Percentiles rank a stretch among this genome's conserved stretches.
phyloP scores from a whole-genome alignment of 257 asterid genomes.

The Nyctanthes arbortristis region DNA sequence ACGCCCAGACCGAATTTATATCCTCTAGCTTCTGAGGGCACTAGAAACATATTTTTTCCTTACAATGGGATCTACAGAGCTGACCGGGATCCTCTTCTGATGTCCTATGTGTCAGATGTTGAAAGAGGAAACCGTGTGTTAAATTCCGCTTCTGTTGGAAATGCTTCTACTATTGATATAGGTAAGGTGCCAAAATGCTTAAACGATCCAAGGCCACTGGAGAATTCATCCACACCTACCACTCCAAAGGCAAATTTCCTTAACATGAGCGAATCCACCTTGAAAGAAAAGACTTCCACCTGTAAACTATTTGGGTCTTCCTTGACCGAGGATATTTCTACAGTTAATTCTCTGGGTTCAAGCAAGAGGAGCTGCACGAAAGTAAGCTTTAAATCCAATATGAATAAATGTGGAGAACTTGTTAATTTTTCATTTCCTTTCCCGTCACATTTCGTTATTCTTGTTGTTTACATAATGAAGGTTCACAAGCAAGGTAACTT shows the following conservation, averaged over 20 bases:
- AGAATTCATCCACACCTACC: constrained; percentile 43
- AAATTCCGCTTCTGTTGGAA: constrained; percentile 43
- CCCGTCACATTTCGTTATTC: constrained; percentile 9
- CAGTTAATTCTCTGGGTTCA: constrained; percentile 51
- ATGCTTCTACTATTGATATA: constrained; percentile 43
- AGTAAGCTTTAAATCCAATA: constrained; percentile 36
- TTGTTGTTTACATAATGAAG: constrained; percentile 37
- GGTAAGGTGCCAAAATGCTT: constrained; percentile 31
- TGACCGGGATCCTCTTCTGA: constrained; percentile 54
- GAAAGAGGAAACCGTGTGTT: constrained; percentile 45
- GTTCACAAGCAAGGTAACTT: constrained; percentile 97
- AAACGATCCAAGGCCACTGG: constrained; percentile 47
- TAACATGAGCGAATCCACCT: constrained; percentile 35
- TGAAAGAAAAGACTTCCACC: constrained; percentile 44
- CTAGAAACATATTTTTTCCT: constrained; percentile 57
- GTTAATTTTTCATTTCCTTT: background rate
- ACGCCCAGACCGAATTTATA: constrained; percentile 57
- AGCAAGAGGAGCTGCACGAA: constrained; percentile 87
- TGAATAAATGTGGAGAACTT: constrained; percentile 8
- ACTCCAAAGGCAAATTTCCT: constrained; percentile 40
- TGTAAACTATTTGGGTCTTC: constrained; percentile 85
- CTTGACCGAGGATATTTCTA: constrained; percentile 61
- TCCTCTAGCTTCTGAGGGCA: constrained; percentile 88
- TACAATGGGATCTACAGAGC: constrained; percentile 49
- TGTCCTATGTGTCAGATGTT: constrained; percentile 46